Evolutionary conservation across 2,329 filamentous ascomycete genomes (phyloP).

Genomic region (Ceratocystis variospora): DNA sequence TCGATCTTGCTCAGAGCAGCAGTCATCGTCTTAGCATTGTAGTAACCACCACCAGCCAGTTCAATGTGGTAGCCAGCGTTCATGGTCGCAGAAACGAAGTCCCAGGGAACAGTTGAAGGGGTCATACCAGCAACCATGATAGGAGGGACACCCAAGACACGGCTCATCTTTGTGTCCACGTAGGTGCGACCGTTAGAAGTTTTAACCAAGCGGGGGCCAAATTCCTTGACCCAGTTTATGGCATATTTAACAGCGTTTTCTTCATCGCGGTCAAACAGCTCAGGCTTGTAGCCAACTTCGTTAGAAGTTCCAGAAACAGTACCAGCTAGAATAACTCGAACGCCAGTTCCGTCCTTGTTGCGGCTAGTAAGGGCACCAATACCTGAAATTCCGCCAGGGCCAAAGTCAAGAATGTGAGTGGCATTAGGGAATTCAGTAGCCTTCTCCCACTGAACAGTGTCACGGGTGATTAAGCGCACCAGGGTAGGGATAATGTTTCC

Average conservation of each 20-base stretch:
- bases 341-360: constrained; percentile 97
- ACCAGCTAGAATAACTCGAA: constrained; percentile 88
- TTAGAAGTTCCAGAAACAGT: constrained; percentile 79
- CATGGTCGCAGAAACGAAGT: constrained; percentile 86
- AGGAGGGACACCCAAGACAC: constrained; percentile 69
- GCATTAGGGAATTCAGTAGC: constrained; percentile 82
- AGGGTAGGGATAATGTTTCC: constrained; percentile 76
- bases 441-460: constrained; percentile 91
- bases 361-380: constrained; percentile 92
- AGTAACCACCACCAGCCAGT: constrained; percentile 80
- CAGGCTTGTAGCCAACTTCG: constrained; percentile 94
- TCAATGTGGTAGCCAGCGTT: constrained; percentile 92
- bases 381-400: constrained; percentile 90
- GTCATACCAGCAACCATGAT: constrained; percentile 93
- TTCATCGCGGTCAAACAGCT: constrained; percentile 91
- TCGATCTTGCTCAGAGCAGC: constrained; percentile 75
- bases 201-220: constrained; percentile 81
- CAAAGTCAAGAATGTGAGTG: constrained; percentile 92
- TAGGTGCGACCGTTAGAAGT: constrained; percentile 80
- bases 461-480: constrained; percentile 84
- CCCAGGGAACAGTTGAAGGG: constrained; percentile 74
- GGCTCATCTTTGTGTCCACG: constrained; percentile 93
- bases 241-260: constrained; percentile 91
- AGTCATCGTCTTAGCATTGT: constrained; percentile 68
- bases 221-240: constrained; percentile 94